Evolutionary conservation across 2,329 filamentous ascomycete species (phyloP).

Genomic region (Fusarium humuli): DNA sequence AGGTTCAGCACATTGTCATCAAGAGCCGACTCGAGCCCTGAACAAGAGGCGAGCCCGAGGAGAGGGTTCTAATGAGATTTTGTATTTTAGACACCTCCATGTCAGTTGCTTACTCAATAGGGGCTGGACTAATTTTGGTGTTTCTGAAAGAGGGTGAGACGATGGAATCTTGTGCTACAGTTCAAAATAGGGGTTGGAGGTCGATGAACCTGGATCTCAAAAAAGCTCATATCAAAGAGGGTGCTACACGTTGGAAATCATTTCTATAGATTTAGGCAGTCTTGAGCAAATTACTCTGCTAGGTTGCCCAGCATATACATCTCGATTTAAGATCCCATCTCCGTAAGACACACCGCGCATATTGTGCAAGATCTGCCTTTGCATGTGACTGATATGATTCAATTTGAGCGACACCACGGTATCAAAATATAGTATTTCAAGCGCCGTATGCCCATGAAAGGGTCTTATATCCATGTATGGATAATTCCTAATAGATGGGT

Average conservation of each 20-base stretch:
- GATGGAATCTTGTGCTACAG: slow-evolving; percentile 22
- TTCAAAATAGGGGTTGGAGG: background rate
- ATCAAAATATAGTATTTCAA: background rate
- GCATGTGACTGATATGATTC: background rate
- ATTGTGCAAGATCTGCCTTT: background rate
- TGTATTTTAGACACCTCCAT: background rate
- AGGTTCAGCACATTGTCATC: slow-evolving; percentile 22
- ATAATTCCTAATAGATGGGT: background rate
- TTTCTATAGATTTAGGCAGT: background rate
- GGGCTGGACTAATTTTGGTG: slow-evolving; percentile 21
- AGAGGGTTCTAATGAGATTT: background rate
- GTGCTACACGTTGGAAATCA: background rate
- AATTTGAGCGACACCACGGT: background rate
- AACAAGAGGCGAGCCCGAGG: background rate
- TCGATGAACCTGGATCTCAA: background rate
- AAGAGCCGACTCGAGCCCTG: background rate
- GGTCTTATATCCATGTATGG: background rate
- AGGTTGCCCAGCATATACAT: background rate
- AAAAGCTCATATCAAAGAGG: background rate
- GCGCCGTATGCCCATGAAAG: background rate
- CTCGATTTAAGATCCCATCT: background rate
- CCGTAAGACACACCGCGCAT: background rate
- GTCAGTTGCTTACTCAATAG: background rate
- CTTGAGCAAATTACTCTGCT: background rate
- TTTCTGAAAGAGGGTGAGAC: slow-evolving; percentile 18